Evolutionary conservation across 1,284 basidiomycete species (phyloP).

Genomic region (Austroboletus niveus): DNA sequence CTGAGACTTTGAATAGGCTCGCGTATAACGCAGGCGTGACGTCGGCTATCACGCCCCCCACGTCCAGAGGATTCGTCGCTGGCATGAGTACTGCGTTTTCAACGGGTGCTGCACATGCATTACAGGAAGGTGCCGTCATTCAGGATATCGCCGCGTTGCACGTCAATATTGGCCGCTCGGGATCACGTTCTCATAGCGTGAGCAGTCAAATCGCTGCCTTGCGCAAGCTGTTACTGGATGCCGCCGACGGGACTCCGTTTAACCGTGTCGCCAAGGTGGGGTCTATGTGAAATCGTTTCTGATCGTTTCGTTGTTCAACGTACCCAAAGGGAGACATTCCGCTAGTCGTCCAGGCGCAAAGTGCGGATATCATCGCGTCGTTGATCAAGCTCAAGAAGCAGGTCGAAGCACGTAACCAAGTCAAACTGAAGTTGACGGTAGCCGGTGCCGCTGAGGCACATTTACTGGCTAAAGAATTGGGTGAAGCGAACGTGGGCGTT

Average conservation of each 20-base stretch:
- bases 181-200: constrained; percentile 44
- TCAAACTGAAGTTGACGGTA: constrained; percentile 54
- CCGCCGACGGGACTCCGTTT: constrained; percentile 51
- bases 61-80: constrained; percentile 53
- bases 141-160: constrained; percentile 74
- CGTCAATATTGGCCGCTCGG: constrained; percentile 49
- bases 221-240: constrained; percentile 57
- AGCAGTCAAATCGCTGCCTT: constrained; percentile 68
- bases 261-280: constrained; percentile 41
- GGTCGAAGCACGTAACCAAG: constrained; percentile 47
- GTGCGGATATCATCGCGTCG: constrained; percentile 78
- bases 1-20: constrained; percentile 39
- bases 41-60: constrained; percentile 62
- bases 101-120: constrained; percentile 59
- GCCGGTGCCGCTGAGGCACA: constrained; percentile 76
- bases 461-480: constrained; percentile 74
- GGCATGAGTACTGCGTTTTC: constrained; percentile 70
- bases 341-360: constrained; percentile 55
- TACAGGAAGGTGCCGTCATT: constrained; percentile 67
- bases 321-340: constrained; percentile 47
- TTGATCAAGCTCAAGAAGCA: constrained; percentile 78
- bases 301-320: neutral
- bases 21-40: constrained; percentile 68
- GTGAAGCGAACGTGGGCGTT: constrained; percentile 70
- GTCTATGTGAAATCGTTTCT: neutral